Base-by-base conservation (phyloP, 2,329 filamentous ascomycete genomes). In the Fusarium sp. region DNA sequence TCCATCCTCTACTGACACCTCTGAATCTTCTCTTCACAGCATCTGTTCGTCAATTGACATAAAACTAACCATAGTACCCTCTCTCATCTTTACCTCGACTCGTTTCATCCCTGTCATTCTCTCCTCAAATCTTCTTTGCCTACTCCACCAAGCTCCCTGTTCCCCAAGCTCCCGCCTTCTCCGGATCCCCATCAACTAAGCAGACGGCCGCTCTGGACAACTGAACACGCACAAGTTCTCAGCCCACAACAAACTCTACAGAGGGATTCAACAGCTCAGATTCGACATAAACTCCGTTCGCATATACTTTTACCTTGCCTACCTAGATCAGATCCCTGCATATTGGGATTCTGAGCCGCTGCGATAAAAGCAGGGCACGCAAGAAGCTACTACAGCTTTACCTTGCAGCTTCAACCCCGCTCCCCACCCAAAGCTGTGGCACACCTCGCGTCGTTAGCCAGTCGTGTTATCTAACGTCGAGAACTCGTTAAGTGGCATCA, bases 381-480 rank as follows among this genome's bases (percentile, higher is more conserved):
- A 64, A 73, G 62, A 63, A 75, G 68, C 70, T 72, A 73, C 75
- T 76, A 63, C 69, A 68, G 63, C 69, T 66, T 70, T 63, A 73
- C 75, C 75, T 76, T 76, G 70, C 63, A 66, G 57, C 62, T 58
- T 44, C 44, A 64, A 73, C 75, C 75, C 75, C 75, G 75, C 75
- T 71, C 72, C 75, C 75, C 75, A 77, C 75, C 66, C 60, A 49
- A 69, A 73, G 61, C 52, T 73, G 66, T 74, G 61, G 70, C 67
- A 67, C 73, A 69, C 69, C 69, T 71, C 58, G 66, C 75, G 64
- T 75, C 54, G 61, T 60, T 69, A 68, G 59, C 66, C 71, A 76
- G 69, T 77, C 73, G 69, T 63, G 72, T 75, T 75, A 77, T 77
- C 75, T 77, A 73, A 75, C 75, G 75, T 74, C 76, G 60, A 69